These are phyloP conservation scores for Voacanga thouarsii DNA, from an alignment of 257 asterid species.

Conservation along the genomic window DNA sequence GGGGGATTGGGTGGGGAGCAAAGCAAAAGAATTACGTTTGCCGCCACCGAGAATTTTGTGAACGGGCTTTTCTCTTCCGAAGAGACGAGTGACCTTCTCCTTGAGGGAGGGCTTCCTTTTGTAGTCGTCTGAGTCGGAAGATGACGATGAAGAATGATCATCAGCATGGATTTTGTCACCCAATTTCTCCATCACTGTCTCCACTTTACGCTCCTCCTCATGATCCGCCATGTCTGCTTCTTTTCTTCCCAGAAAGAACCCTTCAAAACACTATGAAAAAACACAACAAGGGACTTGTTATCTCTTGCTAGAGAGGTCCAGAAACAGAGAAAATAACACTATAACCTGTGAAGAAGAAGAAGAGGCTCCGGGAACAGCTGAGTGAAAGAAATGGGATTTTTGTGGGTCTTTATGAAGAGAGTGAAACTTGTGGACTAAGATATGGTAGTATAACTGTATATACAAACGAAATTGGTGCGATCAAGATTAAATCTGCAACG, in stretches of 20 bases:
- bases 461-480: background rate
- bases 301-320: background rate
- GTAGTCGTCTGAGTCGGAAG: constrained; percentile 56
- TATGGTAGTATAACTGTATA: background rate
- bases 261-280: background rate
- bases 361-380: background rate
- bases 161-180: constrained; percentile 45
- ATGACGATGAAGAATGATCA: constrained; percentile 41
- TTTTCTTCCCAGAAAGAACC: background rate
- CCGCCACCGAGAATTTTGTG: constrained; percentile 82
- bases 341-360: too few relatives aligned
- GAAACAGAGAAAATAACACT: background rate
- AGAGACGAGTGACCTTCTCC: constrained; percentile 55
- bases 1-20: too few relatives aligned
- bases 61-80: constrained; percentile 72
- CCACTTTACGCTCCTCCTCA: constrained; percentile 53
- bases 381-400: background rate
- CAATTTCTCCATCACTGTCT: constrained; percentile 51
- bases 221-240: constrained; percentile 57
- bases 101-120: constrained; percentile 41
- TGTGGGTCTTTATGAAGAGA: background rate
- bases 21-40: constrained; percentile 38
- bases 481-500: background rate
- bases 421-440: background rate
- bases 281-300: background rate